Evolutionary conservation across 2,329 filamentous ascomycete genomes (phyloP).

Genomic region (Colletotrichum neosansevieriae): DNA sequence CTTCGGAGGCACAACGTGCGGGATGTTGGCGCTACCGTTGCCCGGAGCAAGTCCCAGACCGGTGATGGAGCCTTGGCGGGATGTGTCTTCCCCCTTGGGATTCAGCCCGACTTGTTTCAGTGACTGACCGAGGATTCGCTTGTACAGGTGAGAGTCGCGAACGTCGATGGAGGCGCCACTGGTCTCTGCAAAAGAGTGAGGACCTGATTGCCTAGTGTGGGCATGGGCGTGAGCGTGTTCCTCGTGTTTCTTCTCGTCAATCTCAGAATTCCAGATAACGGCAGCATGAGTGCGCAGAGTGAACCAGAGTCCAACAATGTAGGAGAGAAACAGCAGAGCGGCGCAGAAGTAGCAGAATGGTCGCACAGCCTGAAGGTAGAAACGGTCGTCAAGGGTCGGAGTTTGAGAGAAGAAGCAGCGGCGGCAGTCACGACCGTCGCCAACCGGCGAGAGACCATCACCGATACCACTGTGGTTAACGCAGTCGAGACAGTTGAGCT

Average conservation of each 20-base stretch:
- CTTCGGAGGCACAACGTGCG: conserved; percentile 84
- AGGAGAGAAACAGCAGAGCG: conserved; percentile 87
- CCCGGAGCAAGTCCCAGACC: conserved; percentile 37
- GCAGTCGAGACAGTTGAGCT: conserved; percentile 84
- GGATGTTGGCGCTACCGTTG: conserved; percentile 64
- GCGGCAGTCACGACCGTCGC: conserved; percentile 79
- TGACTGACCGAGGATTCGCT: conserved; percentile 91
- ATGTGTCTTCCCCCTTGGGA: conserved; percentile 61
- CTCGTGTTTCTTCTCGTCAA: conserved; percentile 79
- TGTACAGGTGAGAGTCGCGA: conserved; percentile 89
- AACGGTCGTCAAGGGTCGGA: conserved; percentile 85
- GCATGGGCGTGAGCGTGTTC: conserved; percentile 55
- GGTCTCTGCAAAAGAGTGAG: conserved; percentile 56
- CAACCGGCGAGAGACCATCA: conserved; percentile 46
- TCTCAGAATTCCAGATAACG: conserved; percentile 93
- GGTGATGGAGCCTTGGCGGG: conserved; percentile 53
- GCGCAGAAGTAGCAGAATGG: conserved; percentile 95
- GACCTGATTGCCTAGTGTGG: conserved; percentile 50
- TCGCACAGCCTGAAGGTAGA: conserved; percentile 90
- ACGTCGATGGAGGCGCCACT: conserved; percentile 72
- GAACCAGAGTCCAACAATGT: conserved; percentile 94
- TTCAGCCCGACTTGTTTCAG: conserved; percentile 83
- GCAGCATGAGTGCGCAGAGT: conserved; percentile 95
- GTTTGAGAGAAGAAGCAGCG: conserved; percentile 94
- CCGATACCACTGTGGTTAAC: conserved; percentile 58